Conservation (phyloP, 257 asterid genomes). For the Solanum habrochaites region DNA sequence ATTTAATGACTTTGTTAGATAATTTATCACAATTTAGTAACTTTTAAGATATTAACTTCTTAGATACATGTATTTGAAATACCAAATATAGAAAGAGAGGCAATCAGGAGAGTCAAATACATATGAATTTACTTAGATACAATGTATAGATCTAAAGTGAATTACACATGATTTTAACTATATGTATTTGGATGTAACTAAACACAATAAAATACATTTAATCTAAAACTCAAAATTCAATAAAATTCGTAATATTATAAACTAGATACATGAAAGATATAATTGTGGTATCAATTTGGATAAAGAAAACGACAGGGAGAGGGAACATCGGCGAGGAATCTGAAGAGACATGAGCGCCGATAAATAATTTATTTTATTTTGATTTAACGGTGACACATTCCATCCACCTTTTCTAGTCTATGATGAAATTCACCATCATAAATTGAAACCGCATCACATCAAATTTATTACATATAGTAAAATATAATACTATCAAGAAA, state of each 20-base stretch:
- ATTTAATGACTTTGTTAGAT: too few species aligned
- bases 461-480: not conserved
- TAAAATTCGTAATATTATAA: too few species aligned
- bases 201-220: too few species aligned
- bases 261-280: not conserved
- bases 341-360: slow-evolving; percentile 13
- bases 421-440: not conserved
- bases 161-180: not conserved
- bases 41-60: too few species aligned
- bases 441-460: not conserved
- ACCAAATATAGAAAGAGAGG: not conserved
- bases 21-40: too few species aligned
- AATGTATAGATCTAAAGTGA: too few species aligned
- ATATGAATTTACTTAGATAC: not conserved
- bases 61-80: not conserved
- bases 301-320: not conserved
- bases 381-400: not conserved
- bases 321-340: slow-evolving; percentile 35
- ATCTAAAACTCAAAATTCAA: too few species aligned
- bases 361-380: not conserved
- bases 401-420: not conserved
- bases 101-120: not conserved
- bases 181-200: too few species aligned
- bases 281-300: not conserved
- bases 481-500: not conserved